Percentiles rank a stretch among this genome's conserved stretches.
Conservation (phyloP, 345 rosid genomes). For the Lenwebbia sp. region DNA sequence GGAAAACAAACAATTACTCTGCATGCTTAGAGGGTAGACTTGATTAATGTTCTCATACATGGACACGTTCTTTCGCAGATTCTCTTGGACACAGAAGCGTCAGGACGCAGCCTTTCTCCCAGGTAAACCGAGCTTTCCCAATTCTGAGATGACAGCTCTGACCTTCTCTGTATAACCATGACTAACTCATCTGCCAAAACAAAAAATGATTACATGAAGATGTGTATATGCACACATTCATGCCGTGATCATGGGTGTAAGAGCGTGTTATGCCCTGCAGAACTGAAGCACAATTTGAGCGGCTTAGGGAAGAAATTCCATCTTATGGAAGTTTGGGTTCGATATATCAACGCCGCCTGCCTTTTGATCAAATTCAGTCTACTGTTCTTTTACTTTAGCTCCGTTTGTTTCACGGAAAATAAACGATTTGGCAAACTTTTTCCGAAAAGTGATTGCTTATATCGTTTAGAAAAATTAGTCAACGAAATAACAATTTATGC, state of each 20-base stretch:
- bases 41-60: not conserved
- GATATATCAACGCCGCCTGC: not conserved
- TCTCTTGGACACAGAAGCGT: slow-evolving; percentile 42
- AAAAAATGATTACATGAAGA: not conserved
- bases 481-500: no score
- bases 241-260: no score
- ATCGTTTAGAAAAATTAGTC: no score
- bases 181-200: not conserved
- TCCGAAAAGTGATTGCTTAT: no score
- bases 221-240: not conserved
- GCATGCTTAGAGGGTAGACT: not conserved
- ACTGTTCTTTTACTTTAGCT: not conserved
- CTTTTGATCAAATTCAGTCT: not conserved
- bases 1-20: not conserved
- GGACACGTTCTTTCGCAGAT: slow-evolving; percentile 10
- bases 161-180: not conserved
- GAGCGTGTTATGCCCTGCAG: not conserved
- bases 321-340: not conserved
- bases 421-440: no score
- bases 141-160: not conserved
- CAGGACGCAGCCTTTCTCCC: slow-evolving; percentile 28
- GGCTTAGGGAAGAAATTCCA: not conserved
- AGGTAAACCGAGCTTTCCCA: slow-evolving; percentile 5
- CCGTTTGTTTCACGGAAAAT: no score
- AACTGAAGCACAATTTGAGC: not conserved